Evolutionary conservation across 805 yeast genomes (phyloP), one percentile per base, ranked within the genome.

Genomic region (Clavispora fructus): DNA sequence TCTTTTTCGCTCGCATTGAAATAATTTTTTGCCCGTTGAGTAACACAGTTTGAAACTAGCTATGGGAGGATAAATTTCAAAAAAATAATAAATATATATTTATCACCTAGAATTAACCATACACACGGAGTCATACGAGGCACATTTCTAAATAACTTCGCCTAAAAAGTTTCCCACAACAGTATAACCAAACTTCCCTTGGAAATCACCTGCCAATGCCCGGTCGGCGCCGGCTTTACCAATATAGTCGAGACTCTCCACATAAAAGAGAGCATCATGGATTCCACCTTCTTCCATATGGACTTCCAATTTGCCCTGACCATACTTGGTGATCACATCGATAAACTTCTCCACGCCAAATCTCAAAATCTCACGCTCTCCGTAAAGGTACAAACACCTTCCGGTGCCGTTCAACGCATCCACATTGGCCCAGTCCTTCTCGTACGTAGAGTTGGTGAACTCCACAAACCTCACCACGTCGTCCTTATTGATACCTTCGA

Each of bases 351-450:
- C 70, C 23, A 62, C 54, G 6, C 67, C 62, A 38, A 59, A 60
- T 35, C 65, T 52, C 27, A 68, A 59, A 8, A 61, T 56, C 50
- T 68, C 73, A 37, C 70, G 53, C 43, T 63, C 69, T 14, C 72
- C 72, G 40, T 53, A 57, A 25, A 68, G 48, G 32, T 57, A 49
- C 16, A 67, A 43, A n/a, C 57, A 50, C 14, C 55, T 48, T 2
- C 56, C 51, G 13, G 49, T 49, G 12, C 61, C 58, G 32, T 50
- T 50, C 37, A 65, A 48, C 10, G 63, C 54, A 10, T 59, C 56
- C 23, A 67, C 65, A 7, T 57, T 52, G 11, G 59, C 53, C 62
- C 67, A 63, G 41, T 60, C 59, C 7, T 52, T 53, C 16, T 53
- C 59, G 44, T 54, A 58, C 39, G 54, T 52, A 17, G 64, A 55